Percentiles rank a stretch among this genome's conserved stretches.
These are phyloP conservation scores for Yamadazyma tumulicola DNA, from an alignment of 805 yeast genomes.

Conservation along the genomic window DNA sequence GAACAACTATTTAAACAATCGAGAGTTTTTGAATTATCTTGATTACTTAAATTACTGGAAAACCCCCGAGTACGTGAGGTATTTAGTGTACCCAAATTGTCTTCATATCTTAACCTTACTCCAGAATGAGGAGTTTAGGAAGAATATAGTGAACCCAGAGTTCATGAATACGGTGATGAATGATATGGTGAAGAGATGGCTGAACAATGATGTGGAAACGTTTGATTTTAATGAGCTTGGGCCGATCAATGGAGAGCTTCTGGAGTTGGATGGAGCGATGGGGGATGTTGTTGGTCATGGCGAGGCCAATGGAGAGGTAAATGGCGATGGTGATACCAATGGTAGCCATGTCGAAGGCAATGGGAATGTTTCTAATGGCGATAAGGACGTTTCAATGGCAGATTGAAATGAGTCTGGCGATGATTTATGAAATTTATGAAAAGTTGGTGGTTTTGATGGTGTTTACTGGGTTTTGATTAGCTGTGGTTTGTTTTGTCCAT, in stretches of 20 bases:
- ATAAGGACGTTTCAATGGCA: conserved; percentile 3
- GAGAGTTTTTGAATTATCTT: conserved; percentile 68
- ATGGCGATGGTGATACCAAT: conserved; percentile 1
- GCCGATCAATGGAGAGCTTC: not conserved
- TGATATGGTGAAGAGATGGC: conserved; percentile 77
- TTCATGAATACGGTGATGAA: conserved; percentile 59
- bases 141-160: conserved; percentile 54
- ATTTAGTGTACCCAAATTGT: conserved; percentile 82
- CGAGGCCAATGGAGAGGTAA: conserved; percentile 1
- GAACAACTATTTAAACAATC: conserved; percentile 68
- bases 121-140: conserved; percentile 50
- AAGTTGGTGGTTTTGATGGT: too few species aligned
- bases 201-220: conserved; percentile 7
- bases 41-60: conserved; percentile 86
- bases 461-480: too few species aligned
- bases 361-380: too few species aligned
- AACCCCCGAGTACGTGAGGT: conserved; percentile 63
- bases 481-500: too few species aligned
- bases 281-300: too few species aligned
- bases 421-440: too few species aligned
- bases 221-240: too few species aligned
- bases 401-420: too few species aligned
- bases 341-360: not conserved
- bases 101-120: conserved; percentile 71
- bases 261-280: too few species aligned